Percentiles rank a stretch among this genome's conserved stretches.
Conservation (phyloP, 2,329 filamentous ascomycete genomes). For the Pseudocercospora pini-densiflorae region DNA sequence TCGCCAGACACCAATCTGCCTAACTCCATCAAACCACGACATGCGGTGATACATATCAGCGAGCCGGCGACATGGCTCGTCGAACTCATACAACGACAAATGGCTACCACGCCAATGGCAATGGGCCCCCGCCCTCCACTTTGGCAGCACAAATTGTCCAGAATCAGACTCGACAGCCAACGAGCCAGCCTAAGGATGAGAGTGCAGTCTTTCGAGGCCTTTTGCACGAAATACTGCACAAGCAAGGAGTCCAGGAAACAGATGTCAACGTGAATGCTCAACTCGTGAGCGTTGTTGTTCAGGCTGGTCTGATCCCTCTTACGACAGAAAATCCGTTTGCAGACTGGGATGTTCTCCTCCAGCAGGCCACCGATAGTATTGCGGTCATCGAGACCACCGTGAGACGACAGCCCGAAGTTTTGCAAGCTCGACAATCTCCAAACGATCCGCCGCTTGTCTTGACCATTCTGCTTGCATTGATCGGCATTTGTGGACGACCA, state of each 20-base stretch:
- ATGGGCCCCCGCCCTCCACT: constrained; percentile 69
- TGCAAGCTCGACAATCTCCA: constrained; percentile 48
- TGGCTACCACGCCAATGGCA: constrained; percentile 31
- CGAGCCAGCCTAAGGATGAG: constrained; percentile 51
- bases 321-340: constrained; percentile 72
- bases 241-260: constrained; percentile 59
- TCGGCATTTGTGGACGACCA: constrained; percentile 52
- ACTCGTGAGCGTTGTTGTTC: constrained; percentile 81
- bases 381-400: constrained; percentile 77
- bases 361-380: constrained; percentile 72
- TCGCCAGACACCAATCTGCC: neutral
- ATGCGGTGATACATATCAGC: neutral
- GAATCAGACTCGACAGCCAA: constrained; percentile 62
- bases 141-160: constrained; percentile 86
- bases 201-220: constrained; percentile 74
- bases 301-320: constrained; percentile 75
- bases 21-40: neutral
- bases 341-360: constrained; percentile 57
- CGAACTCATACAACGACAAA: constrained; percentile 24
- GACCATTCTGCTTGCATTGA: constrained; percentile 59
- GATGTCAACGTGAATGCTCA: constrained; percentile 79
- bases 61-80: constrained; percentile 44
- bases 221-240: constrained; percentile 63
- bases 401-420: constrained; percentile 72
- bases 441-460: constrained; percentile 56